Percentiles rank a stretch among this genome's conserved stretches.
Evolutionary conservation across 306 rosid species (phyloP).

Genomic region (Cicer pinnatifidum): DNA sequence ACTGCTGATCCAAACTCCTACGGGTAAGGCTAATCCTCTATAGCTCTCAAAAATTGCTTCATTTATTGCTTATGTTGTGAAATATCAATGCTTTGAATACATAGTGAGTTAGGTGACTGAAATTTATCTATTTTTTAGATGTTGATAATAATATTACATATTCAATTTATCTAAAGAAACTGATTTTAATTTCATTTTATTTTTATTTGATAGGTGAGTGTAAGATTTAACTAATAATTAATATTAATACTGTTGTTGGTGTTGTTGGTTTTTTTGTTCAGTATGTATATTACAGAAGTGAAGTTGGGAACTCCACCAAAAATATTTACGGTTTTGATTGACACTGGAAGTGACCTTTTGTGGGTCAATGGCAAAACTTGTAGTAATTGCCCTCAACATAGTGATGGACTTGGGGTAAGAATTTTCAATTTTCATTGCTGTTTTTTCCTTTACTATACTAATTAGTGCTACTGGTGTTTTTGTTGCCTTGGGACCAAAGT

Average conservation of each 20-base stretch:
- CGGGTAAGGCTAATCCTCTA: slow-evolving; percentile 61
- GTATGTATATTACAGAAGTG: slow-evolving; percentile 86
- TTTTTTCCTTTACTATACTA: not conserved
- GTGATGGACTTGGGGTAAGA: slow-evolving; percentile 77
- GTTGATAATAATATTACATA: too few relatives aligned
- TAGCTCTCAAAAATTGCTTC: not conserved
- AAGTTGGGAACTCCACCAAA: slow-evolving; percentile 90
- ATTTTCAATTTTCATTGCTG: slow-evolving; percentile 1
- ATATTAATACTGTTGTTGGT: slow-evolving; percentile 30
- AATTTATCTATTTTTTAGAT: too few relatives aligned
- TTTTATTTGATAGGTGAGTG: too few relatives aligned
- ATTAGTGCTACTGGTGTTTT: not conserved
- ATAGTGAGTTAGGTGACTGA: too few relatives aligned
- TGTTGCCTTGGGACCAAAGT: slow-evolving; percentile 30
- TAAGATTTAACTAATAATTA: too few relatives aligned
- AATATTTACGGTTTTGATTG: slow-evolving; percentile 91
- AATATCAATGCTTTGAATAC: too few relatives aligned
- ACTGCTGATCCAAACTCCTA: slow-evolving; percentile 73
- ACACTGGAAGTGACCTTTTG: slow-evolving; percentile 94
- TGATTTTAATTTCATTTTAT: too few relatives aligned
- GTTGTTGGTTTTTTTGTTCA: slow-evolving; percentile 43
- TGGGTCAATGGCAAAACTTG: slow-evolving; percentile 93
- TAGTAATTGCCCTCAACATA: slow-evolving; percentile 80
- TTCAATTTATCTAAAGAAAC: too few relatives aligned
- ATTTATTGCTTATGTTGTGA: not conserved